Evolutionary conservation across 331 rosid genomes (phyloP).

Genomic region (Telfairia occidentalis): DNA sequence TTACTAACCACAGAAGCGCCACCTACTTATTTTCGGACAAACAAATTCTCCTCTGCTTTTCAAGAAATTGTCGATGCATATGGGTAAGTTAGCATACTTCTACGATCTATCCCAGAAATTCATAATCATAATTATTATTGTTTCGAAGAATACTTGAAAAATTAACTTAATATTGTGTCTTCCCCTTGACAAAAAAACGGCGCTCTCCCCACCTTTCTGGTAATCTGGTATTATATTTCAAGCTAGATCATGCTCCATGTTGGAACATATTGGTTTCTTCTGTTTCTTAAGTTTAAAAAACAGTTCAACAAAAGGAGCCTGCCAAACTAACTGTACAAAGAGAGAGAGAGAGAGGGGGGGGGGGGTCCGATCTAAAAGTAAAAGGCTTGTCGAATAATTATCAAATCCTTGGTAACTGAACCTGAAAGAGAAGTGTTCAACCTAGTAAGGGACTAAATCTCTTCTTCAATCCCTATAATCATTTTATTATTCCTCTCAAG

Average conservation of each 20-base stretch:
- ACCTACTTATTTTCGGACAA: slow-evolving; percentile 80
- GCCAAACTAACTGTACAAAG: too few species aligned
- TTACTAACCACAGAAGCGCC: slow-evolving; percentile 74
- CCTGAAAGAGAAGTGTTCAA: too few species aligned
- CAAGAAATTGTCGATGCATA: slow-evolving; percentile 94
- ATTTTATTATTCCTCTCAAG: too few species aligned
- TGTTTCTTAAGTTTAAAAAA: too few species aligned
- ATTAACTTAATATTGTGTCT: background rate
- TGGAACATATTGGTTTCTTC: too few species aligned
- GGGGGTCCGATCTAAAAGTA: too few species aligned
- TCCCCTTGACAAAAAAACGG: background rate
- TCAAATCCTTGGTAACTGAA: too few species aligned
- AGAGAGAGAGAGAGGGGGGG: too few species aligned
- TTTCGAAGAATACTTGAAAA: background rate
- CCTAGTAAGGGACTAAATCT: too few species aligned
- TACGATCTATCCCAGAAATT: background rate
- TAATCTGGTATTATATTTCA: background rate
- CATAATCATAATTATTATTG: background rate
- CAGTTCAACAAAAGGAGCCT: too few species aligned
- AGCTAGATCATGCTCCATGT: slow-evolving; percentile 4
- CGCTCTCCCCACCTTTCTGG: background rate
- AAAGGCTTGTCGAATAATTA: too few species aligned
- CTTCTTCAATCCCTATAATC: too few species aligned
- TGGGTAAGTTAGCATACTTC: slow-evolving; percentile 46
- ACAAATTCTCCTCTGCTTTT: slow-evolving; percentile 81